Conservation (phyloP, 805 yeast genomes). For the Metschnikowia santaceciliae region DNA sequence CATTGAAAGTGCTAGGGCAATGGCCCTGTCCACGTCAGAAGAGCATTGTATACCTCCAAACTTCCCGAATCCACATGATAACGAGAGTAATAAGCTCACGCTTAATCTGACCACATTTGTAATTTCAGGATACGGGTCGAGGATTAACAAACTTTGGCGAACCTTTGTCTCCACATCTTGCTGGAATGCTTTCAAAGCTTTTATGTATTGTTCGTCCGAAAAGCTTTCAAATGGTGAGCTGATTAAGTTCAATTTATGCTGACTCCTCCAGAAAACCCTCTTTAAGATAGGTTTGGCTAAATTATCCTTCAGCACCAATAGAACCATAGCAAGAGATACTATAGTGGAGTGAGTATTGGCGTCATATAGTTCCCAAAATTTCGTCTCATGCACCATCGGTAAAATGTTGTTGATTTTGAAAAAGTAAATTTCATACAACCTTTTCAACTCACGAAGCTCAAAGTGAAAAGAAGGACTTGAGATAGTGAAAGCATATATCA, state of each 20-base stretch:
- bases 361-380: slow-evolving; percentile 27
- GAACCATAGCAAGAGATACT: slow-evolving; percentile 25
- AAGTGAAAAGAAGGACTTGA: slow-evolving; percentile 25
- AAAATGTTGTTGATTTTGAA: slow-evolving; percentile 30
- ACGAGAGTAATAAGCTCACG: slow-evolving; percentile 21
- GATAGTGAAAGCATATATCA: slow-evolving; percentile 37
- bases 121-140: slow-evolving; percentile 31
- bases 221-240: not conserved
- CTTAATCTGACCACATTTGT: slow-evolving; percentile 24
- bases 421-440: slow-evolving; percentile 27
- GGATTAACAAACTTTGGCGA: slow-evolving; percentile 27
- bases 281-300: slow-evolving; percentile 24
- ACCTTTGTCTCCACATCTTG: slow-evolving; percentile 29
- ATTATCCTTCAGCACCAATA: slow-evolving; percentile 27
- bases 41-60: not conserved
- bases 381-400: slow-evolving; percentile 27
- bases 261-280: slow-evolving; percentile 18
- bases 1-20: slow-evolving; percentile 8
- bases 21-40: not conserved
- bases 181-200: slow-evolving; percentile 16
- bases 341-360: slow-evolving; percentile 19
- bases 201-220: slow-evolving; percentile 7
- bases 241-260: not conserved
- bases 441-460: slow-evolving; percentile 16
- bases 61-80: slow-evolving; percentile 2